Conservation (phyloP, 768 basidiomycete species). For the Tulasnella sp. region DNA sequence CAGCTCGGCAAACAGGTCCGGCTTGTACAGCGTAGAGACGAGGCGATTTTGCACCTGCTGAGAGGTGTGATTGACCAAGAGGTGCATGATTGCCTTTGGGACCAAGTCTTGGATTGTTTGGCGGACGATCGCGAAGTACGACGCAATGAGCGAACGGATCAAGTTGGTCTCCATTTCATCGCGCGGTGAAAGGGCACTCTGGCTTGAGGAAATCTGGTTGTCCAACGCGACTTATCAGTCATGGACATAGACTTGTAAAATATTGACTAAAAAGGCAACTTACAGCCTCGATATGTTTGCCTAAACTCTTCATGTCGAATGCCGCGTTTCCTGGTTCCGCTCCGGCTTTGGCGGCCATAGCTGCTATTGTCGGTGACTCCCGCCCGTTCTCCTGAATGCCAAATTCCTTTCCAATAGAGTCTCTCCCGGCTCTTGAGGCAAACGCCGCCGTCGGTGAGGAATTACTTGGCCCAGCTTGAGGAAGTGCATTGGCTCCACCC, state of each 20-base stretch:
- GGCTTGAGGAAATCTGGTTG: conserved; percentile 50
- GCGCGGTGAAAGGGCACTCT: conserved; percentile 66
- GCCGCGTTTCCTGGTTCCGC: conserved; percentile 78
- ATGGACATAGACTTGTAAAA: neutral
- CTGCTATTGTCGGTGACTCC: conserved; percentile 36
- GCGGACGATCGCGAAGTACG: conserved; percentile 93
- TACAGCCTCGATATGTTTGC: conserved; percentile 96
- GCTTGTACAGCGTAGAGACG: conserved; percentile 87
- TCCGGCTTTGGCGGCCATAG: conserved; percentile 48
- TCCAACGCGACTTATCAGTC: neutral
- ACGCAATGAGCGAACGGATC: conserved; percentile 90
- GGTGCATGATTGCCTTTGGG: conserved; percentile 98
- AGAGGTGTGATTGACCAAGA: conserved; percentile 92
- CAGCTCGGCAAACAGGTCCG: conserved; percentile 79
- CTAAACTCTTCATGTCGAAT: conserved; percentile 97
- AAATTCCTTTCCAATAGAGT: conserved; percentile 28
- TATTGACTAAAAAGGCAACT: conserved; percentile 40
- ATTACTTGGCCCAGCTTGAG: neutral
- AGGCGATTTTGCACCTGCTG: conserved; percentile 95
- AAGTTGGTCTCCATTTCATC: conserved; percentile 97
- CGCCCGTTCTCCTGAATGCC: conserved; percentile 5
- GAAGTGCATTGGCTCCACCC: neutral
- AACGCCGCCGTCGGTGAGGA: neutral
- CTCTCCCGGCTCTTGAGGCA: conserved; percentile 14
- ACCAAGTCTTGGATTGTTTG: conserved; percentile 96